Base-by-base conservation (phyloP, 2,329 filamentous ascomycete genomes). In the Paradendryphiella salina region DNA sequence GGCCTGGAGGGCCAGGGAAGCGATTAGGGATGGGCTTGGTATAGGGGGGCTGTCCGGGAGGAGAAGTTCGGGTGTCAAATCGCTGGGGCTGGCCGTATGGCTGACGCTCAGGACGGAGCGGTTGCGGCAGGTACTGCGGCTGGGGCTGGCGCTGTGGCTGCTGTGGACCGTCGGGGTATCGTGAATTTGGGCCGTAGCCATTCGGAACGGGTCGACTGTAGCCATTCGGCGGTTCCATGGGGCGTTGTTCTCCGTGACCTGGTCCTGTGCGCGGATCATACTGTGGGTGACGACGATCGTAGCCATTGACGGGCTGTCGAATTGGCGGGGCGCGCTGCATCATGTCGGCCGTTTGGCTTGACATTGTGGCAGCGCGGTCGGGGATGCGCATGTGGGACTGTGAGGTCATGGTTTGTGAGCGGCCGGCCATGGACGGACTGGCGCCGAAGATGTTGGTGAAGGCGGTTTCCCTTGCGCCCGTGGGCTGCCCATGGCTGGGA, bases 391-490 rank as follows among this genome's bases (percentile, higher is more conserved):
- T 84, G 52, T 79, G 76, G 26, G 87, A 82, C 59, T 90, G 86
- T 48, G 89, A 91, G 58, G 87, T 94, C 91, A 97, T 96, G 20
- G 93, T 96, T 70, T 96, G 92, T 50, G 92, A 95, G 73, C 94
- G 87, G 51, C 93, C 93, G 37, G 89, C 66, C 69, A 71, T 65
- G 54, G 69, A 85, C 38, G 90, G 90, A 59, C 90, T 91, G 59
- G 89, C 86, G 63, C 93, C 94, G 73, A 97, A 99, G 71, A 97
- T 97, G 76, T 93, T 93, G 61, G 89, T 90, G 75, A 95, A 99
- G 60, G 93, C 94, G 63, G 90, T 90, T 83, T 99, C 92, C 77
- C 94, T 88, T 76, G 94, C 89, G 54, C 79, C 63, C 33, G 80
- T 77, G 44, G 80, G 73, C 69, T 79, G 77, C 54, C 78, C 80